These are phyloP conservation scores for Yamadazyma nakazawae DNA, from an alignment of 805 yeast species.

Conservation along the genomic window DNA sequence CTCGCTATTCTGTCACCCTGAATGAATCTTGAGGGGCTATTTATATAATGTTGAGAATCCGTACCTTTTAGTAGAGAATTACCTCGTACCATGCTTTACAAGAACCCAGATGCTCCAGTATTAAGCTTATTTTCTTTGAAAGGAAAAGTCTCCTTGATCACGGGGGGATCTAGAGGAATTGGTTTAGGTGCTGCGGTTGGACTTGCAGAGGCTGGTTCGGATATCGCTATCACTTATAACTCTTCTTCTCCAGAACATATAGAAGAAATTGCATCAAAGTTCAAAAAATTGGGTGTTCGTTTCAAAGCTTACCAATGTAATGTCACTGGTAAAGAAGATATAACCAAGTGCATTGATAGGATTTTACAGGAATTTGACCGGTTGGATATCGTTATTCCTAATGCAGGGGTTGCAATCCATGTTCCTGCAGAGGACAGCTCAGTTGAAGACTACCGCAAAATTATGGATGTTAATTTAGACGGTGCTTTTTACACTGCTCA, in stretches of 20 bases:
- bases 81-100: slow-evolving; percentile 13
- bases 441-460: slow-evolving; percentile 33
- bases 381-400: slow-evolving; percentile 40
- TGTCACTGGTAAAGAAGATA: slow-evolving; percentile 35
- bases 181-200: slow-evolving; percentile 45
- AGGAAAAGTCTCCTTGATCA: slow-evolving; percentile 37
- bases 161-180: slow-evolving; percentile 47
- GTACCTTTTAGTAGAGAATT: not conserved
- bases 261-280: slow-evolving; percentile 7
- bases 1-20: slow-evolving; percentile 5
- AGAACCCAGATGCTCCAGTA: slow-evolving; percentile 18
- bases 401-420: slow-evolving; percentile 45
- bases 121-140: slow-evolving; percentile 37
- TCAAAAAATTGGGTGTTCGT: slow-evolving; percentile 11
- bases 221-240: slow-evolving; percentile 34
- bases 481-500: slow-evolving; percentile 46
- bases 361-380: slow-evolving; percentile 36
- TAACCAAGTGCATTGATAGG: slow-evolving; percentile 23
- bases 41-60: not conserved
- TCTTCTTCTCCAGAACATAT: slow-evolving; percentile 10
- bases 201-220: slow-evolving; percentile 42
- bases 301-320: slow-evolving; percentile 42
- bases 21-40: not conserved
- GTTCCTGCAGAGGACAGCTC: slow-evolving; percentile 29
- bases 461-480: slow-evolving; percentile 39